Evolutionary conservation across 1,139 yeast species (phyloP), one percentile per base, ranked within the genome.

Genomic region (Taphrina deformans): DNA sequence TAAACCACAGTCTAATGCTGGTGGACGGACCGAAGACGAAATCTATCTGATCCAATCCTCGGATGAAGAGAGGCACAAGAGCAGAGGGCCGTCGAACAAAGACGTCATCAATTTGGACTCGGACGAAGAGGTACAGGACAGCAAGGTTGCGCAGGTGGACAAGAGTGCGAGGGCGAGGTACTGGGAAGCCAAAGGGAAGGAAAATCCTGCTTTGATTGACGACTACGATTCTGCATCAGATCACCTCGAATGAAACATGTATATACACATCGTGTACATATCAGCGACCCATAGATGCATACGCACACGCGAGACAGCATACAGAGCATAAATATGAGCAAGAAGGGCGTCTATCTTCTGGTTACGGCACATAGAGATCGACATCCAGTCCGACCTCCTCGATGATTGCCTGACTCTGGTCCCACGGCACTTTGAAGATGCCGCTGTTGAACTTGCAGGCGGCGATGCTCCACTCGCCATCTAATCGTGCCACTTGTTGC

Each of bases 161-260:
- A 48, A 40, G 35, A 26, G 50, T 16, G 50, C 56, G 31, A 26
- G 63, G 16, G 56, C 63, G 27, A 35, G 53, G 51, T 59, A 48
- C 27, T 59, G 63, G 63, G 56, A 59, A 18, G 55, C 55, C n/a
- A 59, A 59, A 44, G 63, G 63, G 21, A 41, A 41, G 40, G 52
- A 48, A 12, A 27, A 16, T 18, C 14, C 53, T 2, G 21, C 35
- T 3, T 38, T 48, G 38, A 18, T 48, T 24, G 35, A 48, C 24
- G 53, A 48, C 27, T 48, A 48, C 24, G 53, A 48, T 10, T 48
- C 53, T 44, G 48, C 48, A 44, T 44, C 48, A 21, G 48, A 44
- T 44, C 27, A 23, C 48, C 24, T 44, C 27, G 6, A 23, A 2
- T 44, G 44, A 38, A n/a, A n/a, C n/a, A n/a, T n/a, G n/a, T n/a